Conservation (phyloP, 2,329 filamentous ascomycete genomes). For the Colletotrichum australisinense region DNA sequence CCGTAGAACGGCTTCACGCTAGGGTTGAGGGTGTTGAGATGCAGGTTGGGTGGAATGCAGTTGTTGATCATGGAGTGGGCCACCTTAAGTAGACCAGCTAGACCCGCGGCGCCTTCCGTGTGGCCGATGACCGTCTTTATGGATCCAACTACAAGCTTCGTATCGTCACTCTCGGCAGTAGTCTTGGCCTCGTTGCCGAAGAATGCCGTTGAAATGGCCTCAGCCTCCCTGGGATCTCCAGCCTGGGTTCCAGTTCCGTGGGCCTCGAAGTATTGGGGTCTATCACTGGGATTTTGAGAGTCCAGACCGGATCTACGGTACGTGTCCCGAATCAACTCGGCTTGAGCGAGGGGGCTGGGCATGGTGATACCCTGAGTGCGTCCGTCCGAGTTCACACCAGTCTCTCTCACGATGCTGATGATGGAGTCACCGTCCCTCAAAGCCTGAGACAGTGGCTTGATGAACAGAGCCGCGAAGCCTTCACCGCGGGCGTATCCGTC, state of each 20-base stretch:
- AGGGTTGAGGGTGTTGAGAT: slow-evolving; percentile 34
- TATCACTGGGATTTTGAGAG: slow-evolving; percentile 40
- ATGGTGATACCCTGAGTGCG: slow-evolving; percentile 54
- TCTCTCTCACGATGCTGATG: slow-evolving; percentile 50
- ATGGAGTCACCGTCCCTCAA: slow-evolving; percentile 51
- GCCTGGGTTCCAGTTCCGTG: slow-evolving; percentile 55
- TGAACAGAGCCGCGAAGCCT: slow-evolving; percentile 52
- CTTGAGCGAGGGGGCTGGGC: slow-evolving; percentile 47
- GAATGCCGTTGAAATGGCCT: slow-evolving; percentile 39
- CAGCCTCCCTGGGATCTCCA: slow-evolving; percentile 42
- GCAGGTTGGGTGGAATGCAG: slow-evolving; percentile 36
- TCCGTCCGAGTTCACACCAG: slow-evolving; percentile 54
- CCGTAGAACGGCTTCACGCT: slow-evolving; percentile 38
- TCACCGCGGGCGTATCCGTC: slow-evolving; percentile 63
- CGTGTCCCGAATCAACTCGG: slow-evolving; percentile 49
- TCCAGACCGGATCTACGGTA: slow-evolving; percentile 53
- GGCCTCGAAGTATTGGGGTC: slow-evolving; percentile 55
- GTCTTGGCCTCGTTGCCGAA: slow-evolving; percentile 44
- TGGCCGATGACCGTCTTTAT: slow-evolving; percentile 40
- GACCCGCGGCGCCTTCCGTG: slow-evolving; percentile 36
- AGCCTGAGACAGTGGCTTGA: slow-evolving; percentile 56
- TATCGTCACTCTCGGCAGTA: slow-evolving; percentile 29
- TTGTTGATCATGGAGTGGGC: slow-evolving; percentile 35
- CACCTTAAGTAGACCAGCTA: slow-evolving; percentile 38
- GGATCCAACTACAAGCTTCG: slow-evolving; percentile 42